These are phyloP conservation scores for Colletotrichum destructivum DNA, from an alignment of 2,329 filamentous ascomycete genomes.

Conservation along the genomic window DNA sequence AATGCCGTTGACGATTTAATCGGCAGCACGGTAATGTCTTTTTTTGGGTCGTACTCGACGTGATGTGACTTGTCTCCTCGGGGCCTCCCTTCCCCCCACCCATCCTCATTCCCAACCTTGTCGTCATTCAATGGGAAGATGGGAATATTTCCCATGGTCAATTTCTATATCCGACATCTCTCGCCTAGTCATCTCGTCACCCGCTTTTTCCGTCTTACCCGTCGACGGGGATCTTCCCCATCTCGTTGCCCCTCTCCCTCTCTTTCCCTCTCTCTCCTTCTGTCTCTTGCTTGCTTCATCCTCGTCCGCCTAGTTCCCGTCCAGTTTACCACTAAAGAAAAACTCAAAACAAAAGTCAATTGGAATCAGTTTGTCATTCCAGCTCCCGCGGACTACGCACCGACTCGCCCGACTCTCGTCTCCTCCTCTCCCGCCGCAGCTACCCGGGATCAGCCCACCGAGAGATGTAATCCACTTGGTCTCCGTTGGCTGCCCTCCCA, in stretches of 20 bases:
- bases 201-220: constrained; percentile 6
- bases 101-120: no score
- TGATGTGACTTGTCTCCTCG: background rate
- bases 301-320: background rate
- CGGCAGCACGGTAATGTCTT: background rate
- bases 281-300: no score
- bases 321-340: background rate
- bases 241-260: constrained; percentile 10
- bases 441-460: constrained; percentile 25
- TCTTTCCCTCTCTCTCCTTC: background rate
- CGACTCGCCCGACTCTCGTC: background rate
- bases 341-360: constrained; percentile 20
- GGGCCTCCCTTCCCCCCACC: background rate
- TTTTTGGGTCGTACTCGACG: background rate
- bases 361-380: background rate
- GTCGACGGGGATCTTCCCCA: background rate
- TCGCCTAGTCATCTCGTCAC: background rate
- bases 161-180: background rate
- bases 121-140: background rate
- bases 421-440: constrained; percentile 15
- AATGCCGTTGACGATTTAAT: constrained; percentile 10
- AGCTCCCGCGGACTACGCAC: constrained; percentile 33
- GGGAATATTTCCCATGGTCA: background rate
- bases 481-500: constrained; percentile 21
- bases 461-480: constrained; percentile 25